Conservation (phyloP, 768 basidiomycete species). For the Kwoniella botswanensis region DNA sequence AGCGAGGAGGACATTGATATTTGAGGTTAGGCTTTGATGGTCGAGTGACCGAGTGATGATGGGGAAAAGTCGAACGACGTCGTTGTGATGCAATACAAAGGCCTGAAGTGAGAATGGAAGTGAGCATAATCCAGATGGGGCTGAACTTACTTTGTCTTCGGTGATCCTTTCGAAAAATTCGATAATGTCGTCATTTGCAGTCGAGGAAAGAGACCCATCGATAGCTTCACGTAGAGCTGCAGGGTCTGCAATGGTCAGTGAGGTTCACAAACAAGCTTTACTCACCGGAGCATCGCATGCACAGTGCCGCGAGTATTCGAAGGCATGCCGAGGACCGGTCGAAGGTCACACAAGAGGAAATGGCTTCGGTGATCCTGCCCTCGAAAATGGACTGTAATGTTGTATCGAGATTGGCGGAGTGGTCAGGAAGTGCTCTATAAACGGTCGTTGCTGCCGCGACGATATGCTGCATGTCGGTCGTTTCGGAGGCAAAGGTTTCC, state of each 20-base stretch:
- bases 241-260: background rate
- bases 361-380: background rate
- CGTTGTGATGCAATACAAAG: background rate
- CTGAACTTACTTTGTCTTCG: slow-evolving; percentile 18
- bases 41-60: background rate
- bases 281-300: slow-evolving; percentile 2
- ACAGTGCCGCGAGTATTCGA: background rate
- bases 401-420: background rate
- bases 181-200: background rate
- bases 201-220: background rate
- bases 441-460: background rate
- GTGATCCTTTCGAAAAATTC: slow-evolving; percentile 2
- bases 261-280: background rate
- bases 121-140: background rate
- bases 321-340: background rate
- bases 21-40: background rate
- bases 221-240: background rate
- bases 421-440: background rate
- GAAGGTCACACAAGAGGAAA: background rate
- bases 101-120: background rate
- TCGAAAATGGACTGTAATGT: background rate
- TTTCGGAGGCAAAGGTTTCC: slow-evolving; percentile 3
- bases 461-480: background rate
- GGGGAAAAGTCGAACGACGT: background rate
- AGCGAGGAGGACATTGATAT: slow-evolving; percentile 64